Conservation (phyloP, 306 rosid species). For the Cucurbita maxima region DNA sequence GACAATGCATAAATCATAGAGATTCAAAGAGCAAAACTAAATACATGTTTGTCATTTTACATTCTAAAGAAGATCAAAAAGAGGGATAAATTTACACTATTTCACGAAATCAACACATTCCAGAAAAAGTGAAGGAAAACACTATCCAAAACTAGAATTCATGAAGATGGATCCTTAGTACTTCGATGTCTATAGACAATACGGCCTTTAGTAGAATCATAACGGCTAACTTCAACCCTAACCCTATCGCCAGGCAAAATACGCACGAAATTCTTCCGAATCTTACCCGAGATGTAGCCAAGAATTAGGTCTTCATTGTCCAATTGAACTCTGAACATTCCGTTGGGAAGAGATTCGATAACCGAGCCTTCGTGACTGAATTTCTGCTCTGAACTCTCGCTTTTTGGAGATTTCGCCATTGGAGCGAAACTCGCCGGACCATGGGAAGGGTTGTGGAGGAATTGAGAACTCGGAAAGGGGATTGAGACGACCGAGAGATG, state of each 20-base stretch:
- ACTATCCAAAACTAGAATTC: background rate
- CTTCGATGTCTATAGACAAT: conserved; percentile 26
- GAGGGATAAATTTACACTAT: background rate
- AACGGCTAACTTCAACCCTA: conserved; percentile 40
- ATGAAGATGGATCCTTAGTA: conserved; percentile 15
- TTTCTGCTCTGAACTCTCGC: conserved; percentile 27
- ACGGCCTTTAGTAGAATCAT: conserved; percentile 35
- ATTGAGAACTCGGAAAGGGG: background rate
- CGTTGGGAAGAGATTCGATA: conserved; percentile 38
- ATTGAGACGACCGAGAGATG: background rate
- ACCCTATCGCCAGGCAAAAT: conserved; percentile 46
- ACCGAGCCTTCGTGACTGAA: conserved; percentile 29
- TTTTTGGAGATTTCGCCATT: conserved; percentile 20
- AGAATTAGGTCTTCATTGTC: conserved; percentile 35
- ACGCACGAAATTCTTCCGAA: conserved; percentile 41
- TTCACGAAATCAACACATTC: background rate
- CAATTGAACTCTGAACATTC: conserved; percentile 36
- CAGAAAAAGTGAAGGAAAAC: background rate
- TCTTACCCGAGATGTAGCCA: conserved; percentile 41
- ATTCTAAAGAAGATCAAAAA: background rate
- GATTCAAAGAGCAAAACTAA: background rate
- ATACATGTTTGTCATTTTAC: background rate
- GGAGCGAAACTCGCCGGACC: background rate
- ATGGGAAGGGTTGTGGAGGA: conserved; percentile 1
- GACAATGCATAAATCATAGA: background rate